Conservation (phyloP, 306 rosid genomes). For the Dicorynia guianensis region DNA sequence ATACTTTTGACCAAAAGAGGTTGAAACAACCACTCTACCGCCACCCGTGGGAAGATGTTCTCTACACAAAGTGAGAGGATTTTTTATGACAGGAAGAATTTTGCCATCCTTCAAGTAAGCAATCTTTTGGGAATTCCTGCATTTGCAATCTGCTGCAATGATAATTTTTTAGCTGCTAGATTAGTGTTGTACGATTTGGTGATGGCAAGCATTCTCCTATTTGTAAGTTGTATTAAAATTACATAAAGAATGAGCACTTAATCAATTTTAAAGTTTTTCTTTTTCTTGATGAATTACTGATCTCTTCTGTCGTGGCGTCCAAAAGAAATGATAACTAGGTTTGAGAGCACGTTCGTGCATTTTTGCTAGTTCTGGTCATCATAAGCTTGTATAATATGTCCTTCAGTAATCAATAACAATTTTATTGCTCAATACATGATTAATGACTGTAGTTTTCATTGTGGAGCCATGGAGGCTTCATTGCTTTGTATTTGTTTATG, state of each 20-base stretch:
- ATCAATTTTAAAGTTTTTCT: conserved; percentile 40
- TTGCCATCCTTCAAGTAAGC: conserved; percentile 35
- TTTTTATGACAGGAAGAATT: conserved; percentile 25
- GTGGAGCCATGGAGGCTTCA: too few relatives aligned
- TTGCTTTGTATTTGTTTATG: too few relatives aligned
- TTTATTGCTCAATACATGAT: too few relatives aligned
- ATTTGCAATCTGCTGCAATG: conserved; percentile 52
- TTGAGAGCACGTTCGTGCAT: neutral
- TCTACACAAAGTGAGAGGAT: conserved; percentile 84
- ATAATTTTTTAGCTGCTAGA: conserved; percentile 41
- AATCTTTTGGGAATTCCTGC: conserved; percentile 35
- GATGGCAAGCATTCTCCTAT: conserved; percentile 42
- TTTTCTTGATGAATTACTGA: conserved; percentile 30
- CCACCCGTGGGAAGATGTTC: conserved; percentile 99
- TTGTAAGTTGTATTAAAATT: conserved; percentile 57
- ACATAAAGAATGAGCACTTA: conserved; percentile 40
- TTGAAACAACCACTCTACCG: conserved; percentile 98
- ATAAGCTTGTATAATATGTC: neutral
- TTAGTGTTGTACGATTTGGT: conserved; percentile 56
- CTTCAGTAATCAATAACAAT: too few relatives aligned
- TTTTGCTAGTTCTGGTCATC: neutral
- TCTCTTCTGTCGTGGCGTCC: conserved; percentile 34
- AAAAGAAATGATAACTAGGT: conserved; percentile 10
- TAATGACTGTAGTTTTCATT: too few relatives aligned
- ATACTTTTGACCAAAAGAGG: conserved; percentile 98